A percentile compares a stretch with the other conserved stretches of the same genome.
These are phyloP conservation scores for Thielaviopsis punctulata DNA, from an alignment of 2,329 filamentous ascomycete species.

Conservation along the genomic window DNA sequence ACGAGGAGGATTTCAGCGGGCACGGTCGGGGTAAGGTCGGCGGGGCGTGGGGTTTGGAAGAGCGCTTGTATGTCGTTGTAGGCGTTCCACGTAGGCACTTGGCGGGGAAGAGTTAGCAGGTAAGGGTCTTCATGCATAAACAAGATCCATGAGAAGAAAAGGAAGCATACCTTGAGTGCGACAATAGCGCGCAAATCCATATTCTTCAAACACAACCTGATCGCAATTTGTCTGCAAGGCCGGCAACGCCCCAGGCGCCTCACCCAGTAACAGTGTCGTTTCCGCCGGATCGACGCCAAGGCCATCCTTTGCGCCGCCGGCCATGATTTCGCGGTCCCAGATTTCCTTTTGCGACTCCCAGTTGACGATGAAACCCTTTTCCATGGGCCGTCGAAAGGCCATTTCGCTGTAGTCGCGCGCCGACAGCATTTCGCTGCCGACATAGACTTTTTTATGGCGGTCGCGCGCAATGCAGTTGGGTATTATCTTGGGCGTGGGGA, in stretches of 20 bases:
- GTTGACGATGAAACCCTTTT: slow-evolving; percentile 88
- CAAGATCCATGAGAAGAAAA: not conserved
- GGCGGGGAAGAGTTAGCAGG: slow-evolving; percentile 1
- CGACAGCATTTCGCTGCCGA: slow-evolving; percentile 59
- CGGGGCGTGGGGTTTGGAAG: slow-evolving; percentile 41
- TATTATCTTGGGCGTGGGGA: slow-evolving; percentile 42
- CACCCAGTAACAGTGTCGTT: slow-evolving; percentile 69
- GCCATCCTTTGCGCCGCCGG: slow-evolving; percentile 36
- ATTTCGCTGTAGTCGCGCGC: slow-evolving; percentile 85
- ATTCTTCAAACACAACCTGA: slow-evolving; percentile 95
- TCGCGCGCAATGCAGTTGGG: slow-evolving; percentile 82
- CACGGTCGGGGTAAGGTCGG: slow-evolving; percentile 22
- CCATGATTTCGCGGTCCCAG: slow-evolving; percentile 81
- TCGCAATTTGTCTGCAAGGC: slow-evolving; percentile 79
- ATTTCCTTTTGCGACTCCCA: slow-evolving; percentile 95
- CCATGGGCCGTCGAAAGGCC: slow-evolving; percentile 70
- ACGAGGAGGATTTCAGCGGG: slow-evolving; percentile 73
- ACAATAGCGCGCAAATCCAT: slow-evolving; percentile 76
- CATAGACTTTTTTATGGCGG: slow-evolving; percentile 60
- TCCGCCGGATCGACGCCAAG: slow-evolving; percentile 58
- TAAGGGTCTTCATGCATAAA: not conserved
- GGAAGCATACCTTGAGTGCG: slow-evolving; percentile 45
- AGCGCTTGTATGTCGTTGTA: slow-evolving; percentile 61
- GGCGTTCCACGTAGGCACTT: slow-evolving; percentile 62
- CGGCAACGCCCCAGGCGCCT: slow-evolving; percentile 69